These are phyloP conservation scores for Aspergillus fumigatus DNA, from an alignment of 2,329 filamentous ascomycete genomes.

Conservation along the genomic window DNA sequence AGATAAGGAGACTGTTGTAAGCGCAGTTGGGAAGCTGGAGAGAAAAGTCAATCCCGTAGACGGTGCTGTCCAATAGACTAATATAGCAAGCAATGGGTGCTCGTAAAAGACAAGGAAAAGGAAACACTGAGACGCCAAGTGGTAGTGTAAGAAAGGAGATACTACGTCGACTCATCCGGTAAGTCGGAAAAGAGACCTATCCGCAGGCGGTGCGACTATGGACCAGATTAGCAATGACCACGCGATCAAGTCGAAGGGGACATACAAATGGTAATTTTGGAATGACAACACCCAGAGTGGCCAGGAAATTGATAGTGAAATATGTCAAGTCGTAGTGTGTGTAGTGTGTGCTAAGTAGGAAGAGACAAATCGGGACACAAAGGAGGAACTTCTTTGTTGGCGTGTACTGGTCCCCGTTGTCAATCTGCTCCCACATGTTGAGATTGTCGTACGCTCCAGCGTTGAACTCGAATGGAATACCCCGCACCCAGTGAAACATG, in stretches of 20 bases:
- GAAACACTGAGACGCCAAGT: slow-evolving; percentile 4
- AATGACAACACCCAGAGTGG: slow-evolving; percentile 86
- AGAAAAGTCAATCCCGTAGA: background rate
- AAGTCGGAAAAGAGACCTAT: slow-evolving; percentile 68
- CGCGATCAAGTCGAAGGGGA: slow-evolving; percentile 20
- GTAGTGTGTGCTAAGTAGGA: slow-evolving; percentile 96
- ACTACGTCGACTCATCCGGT: slow-evolving; percentile 53
- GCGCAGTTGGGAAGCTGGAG: background rate
- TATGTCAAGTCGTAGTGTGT: slow-evolving; percentile 97
- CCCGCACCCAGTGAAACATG: slow-evolving; percentile 99
- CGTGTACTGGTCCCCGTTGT: slow-evolving; percentile 97
- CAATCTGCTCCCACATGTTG: slow-evolving; percentile 99
- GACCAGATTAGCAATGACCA: slow-evolving; percentile 24
- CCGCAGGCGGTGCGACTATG: slow-evolving; percentile 70
- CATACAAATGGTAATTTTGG: slow-evolving; percentile 93
- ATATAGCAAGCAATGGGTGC: background rate
- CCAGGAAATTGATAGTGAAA: slow-evolving; percentile 95
- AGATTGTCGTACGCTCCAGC: slow-evolving; percentile 97
- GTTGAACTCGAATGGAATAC: slow-evolving; percentile 98
- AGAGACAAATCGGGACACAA: slow-evolving; percentile 87
- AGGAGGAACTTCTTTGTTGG: slow-evolving; percentile 98
- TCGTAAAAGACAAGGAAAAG: slow-evolving; percentile 5
- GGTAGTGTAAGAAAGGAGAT: slow-evolving; percentile 9
- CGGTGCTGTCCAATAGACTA: background rate
- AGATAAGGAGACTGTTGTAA: background rate